A percentile compares a stretch with the other conserved stretches of the same genome.
phyloP scores from a whole-genome alignment of 768 basidiomycete species.

The Kwoniella sp. region DNA sequence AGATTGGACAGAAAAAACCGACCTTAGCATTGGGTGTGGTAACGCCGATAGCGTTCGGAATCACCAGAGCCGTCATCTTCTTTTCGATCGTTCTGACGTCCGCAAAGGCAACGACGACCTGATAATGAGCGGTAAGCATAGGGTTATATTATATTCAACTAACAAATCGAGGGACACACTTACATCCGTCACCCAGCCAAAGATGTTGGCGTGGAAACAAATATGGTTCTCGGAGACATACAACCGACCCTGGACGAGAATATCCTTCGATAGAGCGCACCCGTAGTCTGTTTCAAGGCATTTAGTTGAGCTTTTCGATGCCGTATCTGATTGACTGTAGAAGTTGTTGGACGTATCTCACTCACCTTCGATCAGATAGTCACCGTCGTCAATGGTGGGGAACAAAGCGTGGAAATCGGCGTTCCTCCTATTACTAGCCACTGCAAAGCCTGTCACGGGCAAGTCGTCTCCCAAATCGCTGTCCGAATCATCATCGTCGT shows the following conservation, averaged over 20 bases:
- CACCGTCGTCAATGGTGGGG: conserved; percentile 83
- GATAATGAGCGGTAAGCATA: conserved; percentile 13
- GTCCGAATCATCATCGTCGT: conserved; percentile 48
- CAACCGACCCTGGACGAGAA: conserved; percentile 89
- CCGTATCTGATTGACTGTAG: not conserved
- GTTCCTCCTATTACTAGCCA: conserved; percentile 91
- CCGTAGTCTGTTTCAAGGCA: conserved; percentile 74
- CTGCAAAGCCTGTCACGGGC: conserved; percentile 88
- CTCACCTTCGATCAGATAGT: conserved; percentile 96
- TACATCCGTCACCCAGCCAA: conserved; percentile 98
- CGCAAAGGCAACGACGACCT: conserved; percentile 85
- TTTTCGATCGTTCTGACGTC: conserved; percentile 87
- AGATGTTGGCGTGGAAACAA: conserved; percentile 99
- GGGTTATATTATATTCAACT: conserved; percentile 62
- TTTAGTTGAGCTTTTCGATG: not conserved
- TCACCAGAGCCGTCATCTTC: conserved; percentile 96
- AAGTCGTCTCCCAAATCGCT: conserved; percentile 77
- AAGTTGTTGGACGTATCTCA: conserved; percentile 28
- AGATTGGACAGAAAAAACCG: too few species aligned
- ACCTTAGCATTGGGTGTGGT: conserved; percentile 68
- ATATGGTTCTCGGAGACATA: conserved; percentile 98
- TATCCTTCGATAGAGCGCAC: conserved; percentile 93
- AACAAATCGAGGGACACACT: conserved; percentile 53
- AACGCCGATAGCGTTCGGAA: conserved; percentile 92
- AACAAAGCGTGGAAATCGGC: conserved; percentile 96